phyloP scores from a whole-genome alignment of 2,329 filamentous ascomycete species.

The Xylaria sp. region DNA sequence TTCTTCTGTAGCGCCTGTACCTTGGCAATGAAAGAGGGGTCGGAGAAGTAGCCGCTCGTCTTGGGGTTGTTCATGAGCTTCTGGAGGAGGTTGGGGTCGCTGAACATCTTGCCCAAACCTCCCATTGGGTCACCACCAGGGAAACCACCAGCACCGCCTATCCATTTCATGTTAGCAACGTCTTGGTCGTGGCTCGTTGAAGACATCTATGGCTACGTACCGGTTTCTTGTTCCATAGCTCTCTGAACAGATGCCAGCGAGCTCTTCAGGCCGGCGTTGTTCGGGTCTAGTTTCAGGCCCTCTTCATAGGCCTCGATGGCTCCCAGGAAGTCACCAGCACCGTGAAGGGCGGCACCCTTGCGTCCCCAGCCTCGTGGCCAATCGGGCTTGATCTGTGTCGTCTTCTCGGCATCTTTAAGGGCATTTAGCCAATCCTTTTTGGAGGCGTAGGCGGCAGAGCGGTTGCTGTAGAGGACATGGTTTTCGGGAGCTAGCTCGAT shows the following conservation, averaged over 20 bases:
- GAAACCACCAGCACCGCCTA: conserved; percentile 54
- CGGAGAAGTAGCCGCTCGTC: conserved; percentile 82
- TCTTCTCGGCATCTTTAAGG: conserved; percentile 90
- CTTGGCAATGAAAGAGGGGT: conserved; percentile 90
- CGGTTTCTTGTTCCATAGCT: conserved; percentile 82
- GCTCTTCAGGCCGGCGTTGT: conserved; percentile 91
- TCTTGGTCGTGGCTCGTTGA: neutral
- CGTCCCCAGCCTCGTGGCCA: conserved; percentile 97
- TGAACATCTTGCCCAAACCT: conserved; percentile 93
- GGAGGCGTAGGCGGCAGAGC: conserved; percentile 87
- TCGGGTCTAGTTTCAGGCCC: conserved; percentile 91
- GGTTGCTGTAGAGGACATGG: conserved; percentile 98
- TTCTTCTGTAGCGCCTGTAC: conserved; percentile 84
- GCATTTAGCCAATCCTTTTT: conserved; percentile 89
- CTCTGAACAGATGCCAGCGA: conserved; percentile 86
- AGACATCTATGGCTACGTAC: conserved; percentile 35
- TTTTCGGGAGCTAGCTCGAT: conserved; percentile 89
- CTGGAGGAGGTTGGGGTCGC: conserved; percentile 86
- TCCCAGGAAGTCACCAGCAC: conserved; percentile 83
- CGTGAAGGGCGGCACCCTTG: conserved; percentile 91
- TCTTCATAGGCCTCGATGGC: conserved; percentile 92
- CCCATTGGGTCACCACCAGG: conserved; percentile 73
- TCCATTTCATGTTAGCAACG: conserved; percentile 27
- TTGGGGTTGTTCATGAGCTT: conserved; percentile 96
- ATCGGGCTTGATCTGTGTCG: conserved; percentile 93